Evolutionary conservation across 208 protist species (phyloP).

Genomic region (Leishmania arabica): DNA sequence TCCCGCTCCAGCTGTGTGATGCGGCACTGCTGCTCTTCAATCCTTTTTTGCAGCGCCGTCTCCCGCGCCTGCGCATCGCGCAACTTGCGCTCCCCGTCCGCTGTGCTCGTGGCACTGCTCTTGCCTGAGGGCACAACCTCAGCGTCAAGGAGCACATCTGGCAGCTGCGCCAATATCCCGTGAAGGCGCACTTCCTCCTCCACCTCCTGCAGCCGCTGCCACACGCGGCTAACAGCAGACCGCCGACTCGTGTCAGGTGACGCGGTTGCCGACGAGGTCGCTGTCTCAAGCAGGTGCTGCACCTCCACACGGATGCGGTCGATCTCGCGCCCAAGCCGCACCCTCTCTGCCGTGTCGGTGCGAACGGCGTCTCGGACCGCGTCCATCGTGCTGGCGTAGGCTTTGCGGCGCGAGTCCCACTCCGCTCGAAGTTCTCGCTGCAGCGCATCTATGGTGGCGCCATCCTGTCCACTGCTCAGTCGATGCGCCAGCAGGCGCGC

Average conservation of each 20-base stretch:
- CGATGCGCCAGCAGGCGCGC: slow-evolving; percentile 29
- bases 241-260: slow-evolving; percentile 19
- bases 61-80: slow-evolving; percentile 17
- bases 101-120: not conserved
- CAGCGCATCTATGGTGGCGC: not conserved
- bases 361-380: slow-evolving; percentile 21
- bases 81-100: not conserved
- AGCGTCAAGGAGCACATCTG: slow-evolving; percentile 9
- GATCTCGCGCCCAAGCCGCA: slow-evolving; percentile 37
- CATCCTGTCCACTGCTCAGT: not conserved
- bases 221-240: slow-evolving; percentile 46
- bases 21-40: slow-evolving; percentile 10
- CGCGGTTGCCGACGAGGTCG: slow-evolving; percentile 1
- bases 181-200: slow-evolving; percentile 41
- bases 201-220: slow-evolving; percentile 50
- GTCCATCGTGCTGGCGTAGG: slow-evolving; percentile 18
- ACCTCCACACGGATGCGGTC: slow-evolving; percentile 65
- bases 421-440: slow-evolving; percentile 11
- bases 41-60: slow-evolving; percentile 2
- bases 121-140: not conserved
- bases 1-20: slow-evolving; percentile 16
- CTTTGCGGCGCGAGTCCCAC: slow-evolving; percentile 22
- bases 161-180: slow-evolving; percentile 23
- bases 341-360: slow-evolving; percentile 18
- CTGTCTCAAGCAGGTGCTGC: slow-evolving; percentile 38